Evolutionary conservation across 495 filamentous ascomycete species (phyloP).

Genomic region (Lichina pygmaea): DNA sequence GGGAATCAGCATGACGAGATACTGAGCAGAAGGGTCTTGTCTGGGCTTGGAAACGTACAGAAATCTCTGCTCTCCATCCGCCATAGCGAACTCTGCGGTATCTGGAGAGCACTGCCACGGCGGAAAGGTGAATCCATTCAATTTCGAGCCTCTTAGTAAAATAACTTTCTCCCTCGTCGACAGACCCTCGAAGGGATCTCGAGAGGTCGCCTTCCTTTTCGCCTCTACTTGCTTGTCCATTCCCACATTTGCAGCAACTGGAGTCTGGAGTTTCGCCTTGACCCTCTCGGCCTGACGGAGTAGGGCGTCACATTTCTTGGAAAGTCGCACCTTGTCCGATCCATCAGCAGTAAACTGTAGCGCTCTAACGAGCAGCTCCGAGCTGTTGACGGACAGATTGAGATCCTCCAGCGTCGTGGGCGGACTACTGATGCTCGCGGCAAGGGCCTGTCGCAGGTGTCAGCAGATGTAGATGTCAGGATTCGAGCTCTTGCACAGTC

Average conservation of each 20-base stretch:
- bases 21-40: background rate
- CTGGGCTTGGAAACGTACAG: conserved; percentile 13
- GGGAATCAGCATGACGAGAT: conserved; percentile 8
- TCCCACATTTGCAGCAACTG: background rate
- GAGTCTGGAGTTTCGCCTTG: conserved; percentile 16
- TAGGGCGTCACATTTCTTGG: conserved; percentile 35
- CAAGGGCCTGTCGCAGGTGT: no score
- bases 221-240: background rate
- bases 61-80: conserved; percentile 17
- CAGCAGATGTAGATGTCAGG: no score
- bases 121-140: conserved; percentile 58
- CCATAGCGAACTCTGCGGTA: conserved; percentile 22
- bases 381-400: background rate
- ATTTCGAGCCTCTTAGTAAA: conserved; percentile 42
- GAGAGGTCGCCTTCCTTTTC: background rate
- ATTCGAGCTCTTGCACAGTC: background rate
- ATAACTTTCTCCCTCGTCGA: conserved; percentile 52
- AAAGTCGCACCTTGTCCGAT: conserved; percentile 29
- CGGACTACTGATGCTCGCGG: background rate
- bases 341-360: conserved; percentile 1
- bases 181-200: background rate
- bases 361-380: background rate
- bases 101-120: conserved; percentile 44
- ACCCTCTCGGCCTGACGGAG: conserved; percentile 44
- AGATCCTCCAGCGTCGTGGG: background rate